Percentiles rank a stretch among this genome's conserved stretches.
phyloP scores from a whole-genome alignment of 345 rosid genomes.

The Gossypium turneri region DNA sequence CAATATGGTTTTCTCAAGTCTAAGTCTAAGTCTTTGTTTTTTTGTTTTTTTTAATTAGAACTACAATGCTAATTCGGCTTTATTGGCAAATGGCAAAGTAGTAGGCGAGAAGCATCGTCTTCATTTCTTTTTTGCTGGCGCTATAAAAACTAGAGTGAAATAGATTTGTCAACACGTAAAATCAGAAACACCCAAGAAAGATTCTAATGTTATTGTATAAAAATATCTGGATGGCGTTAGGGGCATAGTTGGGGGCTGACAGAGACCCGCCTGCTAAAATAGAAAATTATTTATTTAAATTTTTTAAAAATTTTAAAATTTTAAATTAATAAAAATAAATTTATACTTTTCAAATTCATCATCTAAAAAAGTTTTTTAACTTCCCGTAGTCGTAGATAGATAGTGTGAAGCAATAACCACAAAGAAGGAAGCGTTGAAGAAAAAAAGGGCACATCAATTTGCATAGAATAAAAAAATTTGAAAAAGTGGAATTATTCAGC shows the following conservation, averaged over 20 bases:
- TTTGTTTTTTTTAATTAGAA: no score
- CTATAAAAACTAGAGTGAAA: not conserved
- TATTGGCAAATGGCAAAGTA: not conserved
- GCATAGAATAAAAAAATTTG: not conserved
- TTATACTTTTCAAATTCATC: no score
- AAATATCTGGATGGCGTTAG: no score
- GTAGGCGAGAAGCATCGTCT: not conserved
- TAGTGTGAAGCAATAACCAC: not conserved
- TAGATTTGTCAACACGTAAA: not conserved
- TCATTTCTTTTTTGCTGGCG: not conserved
- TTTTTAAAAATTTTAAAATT: no score
- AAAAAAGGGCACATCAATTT: not conserved
- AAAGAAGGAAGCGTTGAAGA: not conserved
- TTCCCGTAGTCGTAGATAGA: not conserved
- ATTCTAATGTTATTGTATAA: not conserved
- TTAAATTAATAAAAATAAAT: no score
- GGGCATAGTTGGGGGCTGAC: no score
- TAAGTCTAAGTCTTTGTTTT: no score
- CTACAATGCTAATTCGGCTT: not conserved
- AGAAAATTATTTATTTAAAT: no score
- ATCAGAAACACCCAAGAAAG: not conserved
- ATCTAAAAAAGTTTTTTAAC: no score
- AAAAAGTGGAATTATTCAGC: not conserved
- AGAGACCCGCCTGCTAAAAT: no score
- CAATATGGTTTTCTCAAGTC: not conserved